phyloP scores from a whole-genome alignment of 108 stramenopile genomes.

The Asterionellopsis glacialis region DNA sequence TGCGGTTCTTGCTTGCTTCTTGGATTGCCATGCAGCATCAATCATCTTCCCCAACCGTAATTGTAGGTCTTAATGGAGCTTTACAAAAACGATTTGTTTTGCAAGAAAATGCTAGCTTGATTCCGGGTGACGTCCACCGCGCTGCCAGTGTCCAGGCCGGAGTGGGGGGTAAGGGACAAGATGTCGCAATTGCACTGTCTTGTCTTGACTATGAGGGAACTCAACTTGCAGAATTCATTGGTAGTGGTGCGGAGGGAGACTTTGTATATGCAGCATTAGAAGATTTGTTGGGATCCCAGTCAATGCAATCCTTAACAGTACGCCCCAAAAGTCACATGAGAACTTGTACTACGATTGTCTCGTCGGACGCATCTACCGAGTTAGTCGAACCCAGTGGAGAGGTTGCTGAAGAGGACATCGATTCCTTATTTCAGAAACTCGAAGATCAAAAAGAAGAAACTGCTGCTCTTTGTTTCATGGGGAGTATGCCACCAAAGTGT shows the following conservation, averaged over 20 bases:
- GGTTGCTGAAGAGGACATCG: constrained; percentile 45
- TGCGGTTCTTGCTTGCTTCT: background rate
- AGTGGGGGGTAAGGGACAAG: constrained; percentile 86
- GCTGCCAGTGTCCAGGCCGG: constrained; percentile 49
- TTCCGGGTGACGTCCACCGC: constrained; percentile 78
- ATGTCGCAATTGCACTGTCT: constrained; percentile 70
- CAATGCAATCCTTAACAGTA: constrained; percentile 49
- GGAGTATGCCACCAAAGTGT: constrained; percentile 83
- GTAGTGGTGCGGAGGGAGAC: constrained; percentile 66
- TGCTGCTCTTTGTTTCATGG: constrained; percentile 71
- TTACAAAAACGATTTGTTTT: constrained; percentile 84
- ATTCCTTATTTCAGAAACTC: constrained; percentile 30
- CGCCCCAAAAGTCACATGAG: constrained; percentile 42
- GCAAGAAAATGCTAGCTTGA: constrained; percentile 24
- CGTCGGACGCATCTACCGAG: constrained; percentile 63
- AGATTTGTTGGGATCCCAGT: constrained; percentile 23
- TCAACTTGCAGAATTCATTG: constrained; percentile 72
- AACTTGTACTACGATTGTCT: constrained; percentile 83
- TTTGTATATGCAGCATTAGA: constrained; percentile 36
- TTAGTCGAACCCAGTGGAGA: constrained; percentile 75
- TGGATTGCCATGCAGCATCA: constrained; percentile 3
- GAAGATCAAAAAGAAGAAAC: constrained; percentile 20
- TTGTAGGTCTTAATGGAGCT: constrained; percentile 80
- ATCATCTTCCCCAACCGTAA: constrained; percentile 18
- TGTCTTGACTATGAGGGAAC: constrained; percentile 27